A percentile compares a stretch with the other conserved stretches of the same genome.
phyloP scores from a whole-genome alignment of 768 basidiomycete genomes.

The Tylopilus vinaceipallidus region DNA sequence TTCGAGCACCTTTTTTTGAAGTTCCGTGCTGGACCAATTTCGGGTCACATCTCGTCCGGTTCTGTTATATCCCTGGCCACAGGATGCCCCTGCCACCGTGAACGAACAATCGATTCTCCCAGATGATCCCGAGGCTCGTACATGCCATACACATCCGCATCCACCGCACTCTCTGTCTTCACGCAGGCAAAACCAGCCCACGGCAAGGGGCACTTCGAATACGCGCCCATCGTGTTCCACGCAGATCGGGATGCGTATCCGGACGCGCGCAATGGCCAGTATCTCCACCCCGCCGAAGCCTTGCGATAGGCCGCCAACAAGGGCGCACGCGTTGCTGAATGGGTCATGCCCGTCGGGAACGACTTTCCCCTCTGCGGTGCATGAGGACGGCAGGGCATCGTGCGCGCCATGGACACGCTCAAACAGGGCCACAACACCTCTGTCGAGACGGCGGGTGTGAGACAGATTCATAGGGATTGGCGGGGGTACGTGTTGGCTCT shows the following conservation, averaged over 20 bases:
- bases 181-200: slow-evolving; percentile 30
- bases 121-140: slow-evolving; percentile 40
- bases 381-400: slow-evolving; percentile 35
- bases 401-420: slow-evolving; percentile 33
- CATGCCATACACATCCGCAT: slow-evolving; percentile 32
- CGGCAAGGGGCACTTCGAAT: slow-evolving; percentile 25
- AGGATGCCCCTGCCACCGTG: slow-evolving; percentile 24
- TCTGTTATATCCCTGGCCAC: slow-evolving; percentile 40
- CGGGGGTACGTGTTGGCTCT: slow-evolving; percentile 36
- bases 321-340: slow-evolving; percentile 30
- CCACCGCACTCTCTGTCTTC: slow-evolving; percentile 37
- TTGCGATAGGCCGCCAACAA: slow-evolving; percentile 35
- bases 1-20: no score
- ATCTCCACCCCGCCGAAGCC: slow-evolving; percentile 42
- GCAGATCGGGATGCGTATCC: slow-evolving; percentile 32
- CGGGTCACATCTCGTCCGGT: no score
- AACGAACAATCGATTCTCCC: slow-evolving; percentile 28
- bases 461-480: slow-evolving; percentile 43
- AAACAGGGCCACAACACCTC: slow-evolving; percentile 17
- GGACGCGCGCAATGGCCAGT: slow-evolving; percentile 30
- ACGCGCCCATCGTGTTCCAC: slow-evolving; percentile 23
- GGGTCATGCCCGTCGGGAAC: slow-evolving; percentile 45
- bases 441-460: slow-evolving; percentile 20
- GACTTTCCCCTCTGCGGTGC: slow-evolving; percentile 43
- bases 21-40: no score